phyloP scores from a whole-genome alignment of 306 rosid species.

The Acmispon strigosus region DNA sequence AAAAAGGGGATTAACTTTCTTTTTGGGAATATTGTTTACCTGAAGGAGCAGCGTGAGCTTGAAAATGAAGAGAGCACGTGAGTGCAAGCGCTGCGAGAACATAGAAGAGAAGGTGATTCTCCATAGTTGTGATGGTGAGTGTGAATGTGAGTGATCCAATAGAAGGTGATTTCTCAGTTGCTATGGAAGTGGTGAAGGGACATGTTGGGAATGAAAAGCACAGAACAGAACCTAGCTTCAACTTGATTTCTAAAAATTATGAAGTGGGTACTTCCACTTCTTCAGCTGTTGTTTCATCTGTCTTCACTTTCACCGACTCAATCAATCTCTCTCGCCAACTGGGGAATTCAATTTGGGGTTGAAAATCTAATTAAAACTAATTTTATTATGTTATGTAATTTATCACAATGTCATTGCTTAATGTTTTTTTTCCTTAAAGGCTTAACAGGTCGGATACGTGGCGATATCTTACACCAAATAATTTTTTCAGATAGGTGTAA shows the following conservation, averaged over 20 bases:
- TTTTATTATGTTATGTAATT: too few relatives aligned
- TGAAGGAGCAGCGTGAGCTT: slow-evolving; percentile 78
- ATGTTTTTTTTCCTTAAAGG: too few relatives aligned
- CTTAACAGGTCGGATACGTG: too few relatives aligned
- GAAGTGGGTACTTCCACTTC: too few relatives aligned
- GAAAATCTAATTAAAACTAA: too few relatives aligned
- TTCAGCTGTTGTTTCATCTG: background rate
- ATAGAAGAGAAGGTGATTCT: slow-evolving; percentile 27
- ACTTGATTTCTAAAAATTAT: too few relatives aligned
- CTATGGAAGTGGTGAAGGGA: background rate
- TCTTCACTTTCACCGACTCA: background rate
- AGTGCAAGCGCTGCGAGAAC: slow-evolving; percentile 16
- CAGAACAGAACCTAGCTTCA: background rate
- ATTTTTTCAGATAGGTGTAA: too few relatives aligned
- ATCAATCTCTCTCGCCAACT: too few relatives aligned
- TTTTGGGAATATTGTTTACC: slow-evolving; percentile 29
- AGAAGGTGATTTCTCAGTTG: slow-evolving; percentile 38
- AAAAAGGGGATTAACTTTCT: background rate
- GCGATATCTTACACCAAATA: too few relatives aligned
- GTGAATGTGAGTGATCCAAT: background rate
- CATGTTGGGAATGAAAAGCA: background rate
- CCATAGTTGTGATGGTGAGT: slow-evolving; percentile 29
- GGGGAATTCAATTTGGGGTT: too few relatives aligned
- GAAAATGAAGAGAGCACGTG: slow-evolving; percentile 31
- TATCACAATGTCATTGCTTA: too few relatives aligned